These are phyloP conservation scores for Xanthoparmelia taractica DNA, from an alignment of 495 filamentous ascomycete species.

Conservation along the genomic window DNA sequence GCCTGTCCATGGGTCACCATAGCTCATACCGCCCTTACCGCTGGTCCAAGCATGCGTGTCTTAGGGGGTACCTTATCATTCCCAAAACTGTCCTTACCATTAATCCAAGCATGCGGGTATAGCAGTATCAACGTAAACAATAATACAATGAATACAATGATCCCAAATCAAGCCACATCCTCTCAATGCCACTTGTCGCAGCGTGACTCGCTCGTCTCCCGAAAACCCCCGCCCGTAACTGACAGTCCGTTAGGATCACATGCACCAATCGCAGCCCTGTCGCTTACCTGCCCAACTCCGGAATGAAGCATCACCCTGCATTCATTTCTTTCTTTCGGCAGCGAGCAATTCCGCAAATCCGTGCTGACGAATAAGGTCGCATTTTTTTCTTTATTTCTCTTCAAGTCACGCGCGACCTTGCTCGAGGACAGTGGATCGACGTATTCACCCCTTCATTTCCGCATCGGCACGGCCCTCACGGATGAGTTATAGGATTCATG, in stretches of 20 bases:
- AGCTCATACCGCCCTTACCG: not conserved
- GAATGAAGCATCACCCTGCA: not conserved
- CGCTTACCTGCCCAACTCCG: not conserved
- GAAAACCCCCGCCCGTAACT: not conserved
- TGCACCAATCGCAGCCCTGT: not conserved
- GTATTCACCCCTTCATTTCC: too few species aligned
- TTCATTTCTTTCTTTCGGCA: not conserved
- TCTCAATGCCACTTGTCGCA: not conserved
- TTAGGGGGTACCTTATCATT: not conserved
- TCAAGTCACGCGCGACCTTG: too few species aligned
- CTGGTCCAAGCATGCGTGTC: not conserved
- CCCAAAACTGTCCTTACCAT: not conserved
- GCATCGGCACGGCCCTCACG: too few species aligned
- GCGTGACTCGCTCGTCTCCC: not conserved
- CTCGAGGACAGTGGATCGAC: too few species aligned
- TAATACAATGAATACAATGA: not conserved
- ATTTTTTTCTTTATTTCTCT: too few species aligned
- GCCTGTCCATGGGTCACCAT: not conserved
- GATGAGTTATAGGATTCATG: too few species aligned
- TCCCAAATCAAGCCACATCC: not conserved
- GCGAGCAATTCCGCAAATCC: not conserved
- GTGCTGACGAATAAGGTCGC: too few species aligned
- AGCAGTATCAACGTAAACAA: not conserved
- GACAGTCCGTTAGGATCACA: not conserved
- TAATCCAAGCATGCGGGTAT: not conserved